Conservation (phyloP, 768 basidiomycete genomes). For the Hemileccinum impolitum region DNA sequence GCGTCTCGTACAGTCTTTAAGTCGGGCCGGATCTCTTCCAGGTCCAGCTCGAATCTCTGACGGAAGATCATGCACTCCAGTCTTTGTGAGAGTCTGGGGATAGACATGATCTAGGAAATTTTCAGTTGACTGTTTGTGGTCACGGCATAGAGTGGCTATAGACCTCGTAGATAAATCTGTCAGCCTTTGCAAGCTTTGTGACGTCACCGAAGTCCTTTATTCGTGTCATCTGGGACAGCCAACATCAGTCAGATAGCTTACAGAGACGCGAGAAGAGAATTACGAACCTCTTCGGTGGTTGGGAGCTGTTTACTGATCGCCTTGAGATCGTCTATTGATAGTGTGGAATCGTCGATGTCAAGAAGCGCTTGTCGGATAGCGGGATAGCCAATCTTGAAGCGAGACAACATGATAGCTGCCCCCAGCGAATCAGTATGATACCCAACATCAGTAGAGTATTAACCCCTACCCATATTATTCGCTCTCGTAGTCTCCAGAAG, state of each 20-base stretch:
- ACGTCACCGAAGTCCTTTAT: conserved; percentile 71
- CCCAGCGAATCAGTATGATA: conserved; percentile 2
- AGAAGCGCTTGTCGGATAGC: conserved; percentile 72
- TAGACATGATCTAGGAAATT: conserved; percentile 61
- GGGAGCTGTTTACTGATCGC: conserved; percentile 74
- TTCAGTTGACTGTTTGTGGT: conserved; percentile 4
- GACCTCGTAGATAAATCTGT: conserved; percentile 80
- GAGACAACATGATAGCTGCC: conserved; percentile 79
- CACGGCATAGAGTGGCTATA: conserved; percentile 4
- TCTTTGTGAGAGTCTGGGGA: conserved; percentile 72
- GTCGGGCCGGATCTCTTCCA: conserved; percentile 83
- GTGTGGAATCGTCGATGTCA: conserved; percentile 61
- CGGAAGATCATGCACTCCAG: conserved; percentile 83
- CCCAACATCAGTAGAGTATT: not conserved
- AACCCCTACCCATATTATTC: conserved; percentile 72
- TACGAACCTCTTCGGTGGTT: conserved; percentile 71
- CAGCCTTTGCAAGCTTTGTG: conserved; percentile 73
- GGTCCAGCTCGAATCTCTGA: conserved; percentile 73
- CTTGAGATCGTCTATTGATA: conserved; percentile 74
- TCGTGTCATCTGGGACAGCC: conserved; percentile 46
- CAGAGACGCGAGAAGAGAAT: not conserved
- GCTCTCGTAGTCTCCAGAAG: conserved; percentile 78
- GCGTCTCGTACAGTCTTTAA: conserved; percentile 70
- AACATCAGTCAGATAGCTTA: not conserved
- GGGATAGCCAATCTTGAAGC: conserved; percentile 61